These are phyloP conservation scores for Lunularia cruciata DNA, from an alignment of 225 moss, liverwort and hornwort genomes.

Conservation along the genomic window DNA sequence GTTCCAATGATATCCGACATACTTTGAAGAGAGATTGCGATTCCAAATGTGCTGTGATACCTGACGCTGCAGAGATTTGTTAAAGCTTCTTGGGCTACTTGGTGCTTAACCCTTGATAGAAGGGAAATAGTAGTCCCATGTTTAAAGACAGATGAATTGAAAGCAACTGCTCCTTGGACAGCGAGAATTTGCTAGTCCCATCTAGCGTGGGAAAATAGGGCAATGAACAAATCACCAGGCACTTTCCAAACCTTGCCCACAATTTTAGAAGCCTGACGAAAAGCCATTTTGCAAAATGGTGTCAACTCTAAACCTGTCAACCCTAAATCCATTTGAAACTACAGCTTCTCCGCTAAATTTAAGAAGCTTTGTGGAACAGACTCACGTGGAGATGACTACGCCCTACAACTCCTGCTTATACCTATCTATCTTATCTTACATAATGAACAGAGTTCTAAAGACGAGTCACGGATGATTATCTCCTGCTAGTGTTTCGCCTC, in stretches of 20 bases:
- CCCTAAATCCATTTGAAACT: not conserved
- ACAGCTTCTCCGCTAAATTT: not conserved
- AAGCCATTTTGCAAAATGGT: not conserved
- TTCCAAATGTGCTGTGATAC: too few relatives aligned
- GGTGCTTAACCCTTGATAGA: too few relatives aligned
- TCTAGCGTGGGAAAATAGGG: not conserved
- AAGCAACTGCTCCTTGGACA: too few relatives aligned
- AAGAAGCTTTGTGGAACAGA: not conserved
- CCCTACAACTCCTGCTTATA: not conserved
- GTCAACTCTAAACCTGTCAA: not conserved
- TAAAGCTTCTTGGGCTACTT: too few relatives aligned
- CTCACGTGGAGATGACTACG: not conserved
- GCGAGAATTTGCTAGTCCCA: too few relatives aligned
- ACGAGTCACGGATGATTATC: slow-evolving; percentile 20
- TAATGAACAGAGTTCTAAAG: slow-evolving; percentile 13
- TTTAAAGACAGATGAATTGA: too few relatives aligned
- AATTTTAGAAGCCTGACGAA: not conserved
- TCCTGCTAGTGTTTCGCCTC: slow-evolving; percentile 37
- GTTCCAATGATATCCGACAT: too few relatives aligned
- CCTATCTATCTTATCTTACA: slow-evolving; percentile 27
- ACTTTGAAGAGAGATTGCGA: too few relatives aligned
- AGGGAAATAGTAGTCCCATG: too few relatives aligned
- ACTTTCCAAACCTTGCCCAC: not conserved
- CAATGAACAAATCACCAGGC: not conserved
- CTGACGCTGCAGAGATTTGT: too few relatives aligned